Percentiles rank a stretch among this genome's conserved stretches.
These are phyloP conservation scores for Pyrenophora seminiperda DNA, from an alignment of 2,329 filamentous ascomycete genomes.

Conservation along the genomic window DNA sequence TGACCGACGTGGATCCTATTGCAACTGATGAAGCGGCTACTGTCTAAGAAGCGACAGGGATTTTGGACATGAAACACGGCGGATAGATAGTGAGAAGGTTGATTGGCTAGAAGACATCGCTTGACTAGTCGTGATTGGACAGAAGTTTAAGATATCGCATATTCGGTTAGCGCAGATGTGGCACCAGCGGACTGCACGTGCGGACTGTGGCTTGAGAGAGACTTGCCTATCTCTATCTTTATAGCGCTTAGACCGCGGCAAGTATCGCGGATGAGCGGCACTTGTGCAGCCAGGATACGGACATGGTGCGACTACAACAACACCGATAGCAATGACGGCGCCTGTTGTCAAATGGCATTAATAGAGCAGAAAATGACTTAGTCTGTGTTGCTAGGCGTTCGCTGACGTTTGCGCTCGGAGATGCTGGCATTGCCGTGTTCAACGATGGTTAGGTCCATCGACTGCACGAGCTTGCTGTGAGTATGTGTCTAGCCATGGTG, in stretches of 20 bases:
- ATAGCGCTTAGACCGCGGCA: constrained; percentile 15
- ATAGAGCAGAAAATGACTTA: no score
- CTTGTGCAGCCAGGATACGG: neutral
- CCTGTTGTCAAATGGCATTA: no score
- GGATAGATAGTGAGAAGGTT: constrained; percentile 9
- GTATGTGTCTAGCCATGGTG: neutral
- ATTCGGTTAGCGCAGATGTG: constrained; percentile 20
- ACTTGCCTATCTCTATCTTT: constrained; percentile 10
- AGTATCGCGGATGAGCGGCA: constrained; percentile 13
- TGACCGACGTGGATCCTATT: constrained; percentile 36
- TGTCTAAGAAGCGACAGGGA: constrained; percentile 21
- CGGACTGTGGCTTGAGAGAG: constrained; percentile 22
- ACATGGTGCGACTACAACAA: neutral
- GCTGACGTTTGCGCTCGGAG: no score
- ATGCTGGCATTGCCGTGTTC: no score
- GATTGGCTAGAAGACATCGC: constrained; percentile 19
- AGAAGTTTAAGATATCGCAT: constrained; percentile 16
- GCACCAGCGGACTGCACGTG: constrained; percentile 6
- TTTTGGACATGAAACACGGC: constrained; percentile 30
- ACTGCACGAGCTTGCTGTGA: no score
- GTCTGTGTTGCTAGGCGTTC: no score
- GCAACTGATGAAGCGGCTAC: constrained; percentile 19
- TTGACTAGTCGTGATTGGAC: constrained; percentile 19
- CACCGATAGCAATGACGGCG: no score
- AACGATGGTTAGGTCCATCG: no score